Conservation (phyloP, 441 rosid species). For the Codiaeum variegatum region DNA sequence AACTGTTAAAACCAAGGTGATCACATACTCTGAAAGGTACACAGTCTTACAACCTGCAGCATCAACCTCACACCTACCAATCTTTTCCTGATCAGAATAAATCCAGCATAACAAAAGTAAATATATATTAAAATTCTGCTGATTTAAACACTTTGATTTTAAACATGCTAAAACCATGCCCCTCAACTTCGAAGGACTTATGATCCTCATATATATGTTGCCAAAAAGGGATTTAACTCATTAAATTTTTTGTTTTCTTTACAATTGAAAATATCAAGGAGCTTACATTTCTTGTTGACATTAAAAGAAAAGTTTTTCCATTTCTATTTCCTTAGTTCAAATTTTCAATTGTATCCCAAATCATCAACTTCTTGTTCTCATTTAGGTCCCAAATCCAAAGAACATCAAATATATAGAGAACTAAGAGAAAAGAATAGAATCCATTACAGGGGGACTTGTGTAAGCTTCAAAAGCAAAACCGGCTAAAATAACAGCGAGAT, state of each 20-base stretch:
- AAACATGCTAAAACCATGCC: neutral
- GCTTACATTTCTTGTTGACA: neutral
- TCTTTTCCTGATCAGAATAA: slow-evolving; percentile 44
- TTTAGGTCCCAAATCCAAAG: neutral
- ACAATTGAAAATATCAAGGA: neutral
- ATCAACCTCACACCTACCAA: slow-evolving; percentile 71
- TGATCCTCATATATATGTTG: no score
- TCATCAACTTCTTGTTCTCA: neutral
- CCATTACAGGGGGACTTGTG: slow-evolving; percentile 55
- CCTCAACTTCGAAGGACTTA: neutral
- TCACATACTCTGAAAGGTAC: slow-evolving; percentile 78
- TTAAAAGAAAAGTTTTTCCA: neutral
- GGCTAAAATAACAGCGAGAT: slow-evolving; percentile 88
- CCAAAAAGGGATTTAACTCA: no score
- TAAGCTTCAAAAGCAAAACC: slow-evolving; percentile 94
- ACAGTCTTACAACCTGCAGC: slow-evolving; percentile 80
- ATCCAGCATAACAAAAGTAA: neutral
- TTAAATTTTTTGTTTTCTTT: neutral
- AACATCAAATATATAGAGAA: neutral
- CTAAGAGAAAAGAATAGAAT: neutral
- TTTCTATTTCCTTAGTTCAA: neutral
- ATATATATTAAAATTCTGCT: neutral
- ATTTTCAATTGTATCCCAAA: neutral
- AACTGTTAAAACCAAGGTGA: neutral
- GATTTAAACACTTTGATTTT: neutral